phyloP scores from a whole-genome alignment of 2,329 filamentous ascomycete species.

The Epichloe sylvatica region DNA sequence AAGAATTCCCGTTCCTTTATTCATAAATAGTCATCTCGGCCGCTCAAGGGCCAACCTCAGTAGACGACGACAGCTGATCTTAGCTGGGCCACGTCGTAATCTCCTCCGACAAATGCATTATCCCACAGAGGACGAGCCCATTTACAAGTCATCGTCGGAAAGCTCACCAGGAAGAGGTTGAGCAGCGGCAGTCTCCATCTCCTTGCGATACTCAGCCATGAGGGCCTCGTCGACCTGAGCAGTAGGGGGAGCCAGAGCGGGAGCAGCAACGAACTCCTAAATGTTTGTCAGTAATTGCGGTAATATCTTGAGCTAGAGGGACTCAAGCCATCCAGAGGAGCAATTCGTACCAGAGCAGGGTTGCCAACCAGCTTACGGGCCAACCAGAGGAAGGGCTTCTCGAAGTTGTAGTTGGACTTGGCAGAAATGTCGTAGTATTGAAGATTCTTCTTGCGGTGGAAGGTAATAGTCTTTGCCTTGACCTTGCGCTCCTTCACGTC shows the following conservation, averaged over 20 bases:
- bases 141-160: conserved; percentile 56
- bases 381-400: conserved; percentile 99
- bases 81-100: conserved; percentile 13
- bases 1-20: conserved; percentile 19
- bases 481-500: conserved; percentile 99
- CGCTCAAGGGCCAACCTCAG: conserved; percentile 18
- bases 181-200: conserved; percentile 69
- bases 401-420: conserved; percentile 99
- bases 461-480: conserved; percentile 99
- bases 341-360: conserved; percentile 28
- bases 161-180: conserved; percentile 92
- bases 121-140: conserved; percentile 12
- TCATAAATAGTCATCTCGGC: conserved; percentile 25
- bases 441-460: conserved; percentile 99
- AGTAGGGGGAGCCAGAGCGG: conserved; percentile 86
- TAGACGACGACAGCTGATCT: conserved; percentile 7
- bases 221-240: conserved; percentile 76
- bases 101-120: conserved; percentile 8
- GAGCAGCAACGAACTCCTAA: conserved; percentile 91
- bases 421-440: conserved; percentile 99
- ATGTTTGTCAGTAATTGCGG: conserved; percentile 14
- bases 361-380: conserved; percentile 97
- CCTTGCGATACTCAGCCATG: conserved; percentile 68
- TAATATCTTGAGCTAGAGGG: not conserved
- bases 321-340: not conserved